Conservation (phyloP, 2,329 filamentous ascomycete genomes). For the Laburnicola sp. region DNA sequence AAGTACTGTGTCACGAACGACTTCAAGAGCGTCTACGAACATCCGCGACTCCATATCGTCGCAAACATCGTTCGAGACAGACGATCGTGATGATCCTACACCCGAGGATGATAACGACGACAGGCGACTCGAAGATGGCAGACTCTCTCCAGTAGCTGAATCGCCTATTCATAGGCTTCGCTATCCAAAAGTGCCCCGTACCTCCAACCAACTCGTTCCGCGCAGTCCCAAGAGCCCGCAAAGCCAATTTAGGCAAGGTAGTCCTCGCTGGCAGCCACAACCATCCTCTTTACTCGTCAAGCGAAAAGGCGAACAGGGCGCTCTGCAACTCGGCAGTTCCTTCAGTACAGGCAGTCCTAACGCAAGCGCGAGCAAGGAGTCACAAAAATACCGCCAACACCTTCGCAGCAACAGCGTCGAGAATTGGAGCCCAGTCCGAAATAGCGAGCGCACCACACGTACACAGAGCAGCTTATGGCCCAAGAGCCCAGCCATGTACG, state of each 20-base stretch:
- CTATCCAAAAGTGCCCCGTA: conserved; percentile 54
- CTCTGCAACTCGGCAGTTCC: conserved; percentile 42
- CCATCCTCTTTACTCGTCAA: conserved; percentile 43
- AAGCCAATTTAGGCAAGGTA: conserved; percentile 16
- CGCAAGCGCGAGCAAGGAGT: conserved; percentile 6
- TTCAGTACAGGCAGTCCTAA: conserved; percentile 35
- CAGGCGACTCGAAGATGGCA: conserved; percentile 33
- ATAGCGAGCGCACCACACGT: conserved; percentile 25
- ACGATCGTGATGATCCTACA: conserved; percentile 50
- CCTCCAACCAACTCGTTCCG: conserved; percentile 52
- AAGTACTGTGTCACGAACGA: conserved; percentile 33
- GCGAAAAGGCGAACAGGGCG: conserved; percentile 39
- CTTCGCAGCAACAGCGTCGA: conserved; percentile 30
- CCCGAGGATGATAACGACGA: conserved; percentile 50
- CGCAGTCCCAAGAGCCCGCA: conserved; percentile 38
- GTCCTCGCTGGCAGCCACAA: conserved; percentile 9
- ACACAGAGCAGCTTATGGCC: conserved; percentile 33
- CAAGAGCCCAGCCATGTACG: conserved; percentile 33
- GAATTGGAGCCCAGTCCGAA: conserved; percentile 24
- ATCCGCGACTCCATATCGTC: conserved; percentile 39
- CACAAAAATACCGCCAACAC: conserved; percentile 20
- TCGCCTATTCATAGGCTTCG: conserved; percentile 50
- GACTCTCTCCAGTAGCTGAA: conserved; percentile 49
- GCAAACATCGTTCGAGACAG: conserved; percentile 53
- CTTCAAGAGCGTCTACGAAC: conserved; percentile 34